Conservation (phyloP, 306 rosid genomes). For the Quercus agrifolia region DNA sequence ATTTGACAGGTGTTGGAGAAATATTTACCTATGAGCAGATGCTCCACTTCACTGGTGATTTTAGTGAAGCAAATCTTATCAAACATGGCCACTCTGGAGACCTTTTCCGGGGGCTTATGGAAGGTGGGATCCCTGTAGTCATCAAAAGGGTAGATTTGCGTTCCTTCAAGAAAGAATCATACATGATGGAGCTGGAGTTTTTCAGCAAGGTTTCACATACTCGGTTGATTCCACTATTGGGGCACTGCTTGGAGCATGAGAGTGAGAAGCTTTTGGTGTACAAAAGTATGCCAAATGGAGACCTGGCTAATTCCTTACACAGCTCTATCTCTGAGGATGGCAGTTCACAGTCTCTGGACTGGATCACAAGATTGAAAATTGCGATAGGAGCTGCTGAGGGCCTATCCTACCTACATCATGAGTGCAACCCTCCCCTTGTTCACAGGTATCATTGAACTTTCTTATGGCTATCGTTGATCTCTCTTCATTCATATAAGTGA, state of each 20-base stretch:
- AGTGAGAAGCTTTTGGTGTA: conserved; percentile 71
- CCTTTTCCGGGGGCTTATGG: conserved; percentile 56
- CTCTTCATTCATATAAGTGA: conserved; percentile 9
- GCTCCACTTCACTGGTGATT: conserved; percentile 49
- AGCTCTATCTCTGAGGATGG: conserved; percentile 35
- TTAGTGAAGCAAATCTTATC: conserved; percentile 63
- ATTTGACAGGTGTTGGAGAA: conserved; percentile 51
- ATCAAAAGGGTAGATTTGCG: conserved; percentile 66
- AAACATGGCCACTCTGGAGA: conserved; percentile 94
- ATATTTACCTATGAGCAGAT: conserved; percentile 66
- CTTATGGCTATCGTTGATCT: neutral
- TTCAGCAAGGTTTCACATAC: conserved; percentile 73
- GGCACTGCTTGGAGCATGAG: conserved; percentile 83
- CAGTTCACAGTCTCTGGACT: conserved; percentile 62
- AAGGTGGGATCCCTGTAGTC: conserved; percentile 57
- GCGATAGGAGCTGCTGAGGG: conserved; percentile 96
- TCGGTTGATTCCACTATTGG: conserved; percentile 77
- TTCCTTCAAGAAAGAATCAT: conserved; percentile 49
- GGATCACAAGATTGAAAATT: conserved; percentile 94
- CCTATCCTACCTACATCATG: conserved; percentile 71
- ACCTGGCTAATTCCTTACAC: conserved; percentile 78
- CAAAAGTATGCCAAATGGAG: conserved; percentile 82
- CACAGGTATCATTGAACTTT: conserved; percentile 64
- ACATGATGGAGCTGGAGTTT: conserved; percentile 53
- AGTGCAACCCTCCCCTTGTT: conserved; percentile 78